Evolutionary conservation across 345 rosid species (phyloP), one percentile per base, ranked within the genome.

Genomic region (Eucalyptus brandiana): DNA sequence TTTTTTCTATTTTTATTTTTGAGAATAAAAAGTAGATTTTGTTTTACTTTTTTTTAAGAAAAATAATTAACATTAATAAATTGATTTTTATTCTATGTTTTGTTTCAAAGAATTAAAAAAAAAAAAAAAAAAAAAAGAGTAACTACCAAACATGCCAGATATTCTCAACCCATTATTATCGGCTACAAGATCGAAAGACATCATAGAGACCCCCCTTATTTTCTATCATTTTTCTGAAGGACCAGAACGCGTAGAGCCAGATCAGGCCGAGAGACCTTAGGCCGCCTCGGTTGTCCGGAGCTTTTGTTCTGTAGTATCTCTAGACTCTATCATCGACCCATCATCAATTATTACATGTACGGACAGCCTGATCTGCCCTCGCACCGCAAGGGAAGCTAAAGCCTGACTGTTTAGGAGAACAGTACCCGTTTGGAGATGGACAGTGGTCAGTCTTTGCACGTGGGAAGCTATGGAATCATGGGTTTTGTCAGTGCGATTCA

Each of bases 21-120:
- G 1, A 2, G 0, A 19, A 53, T 0, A 53, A 53, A 7, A 53
- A 53, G 4, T 51, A 18, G 23, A 18, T 51, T 51, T 17, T 17
- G 56, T 51, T 51, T 51, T 51, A 18, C 23, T 51, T 51, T 51
- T 17, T 51, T 18, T 51, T 17, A 51, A 4, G 18, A 51, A 51
- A 51, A 51, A 3, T 51, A 51, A 51, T 50, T 16, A 0, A 50
- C 0, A 0, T 16, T 50, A 16, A 50, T 17, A 6, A 50, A 50
- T 17, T 50, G 21, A 50, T 50, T 50, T 50, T 17, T 50, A 17
- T 50, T 50, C 3, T 50, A 0, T 50, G 17, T 50, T 50, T 50
- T 50, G 53, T 50, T 50, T 50, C 21, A 50, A 50, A 50, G 2
- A 50, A 50, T 16, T 16, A 17, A 6, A 44, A 44, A 44, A 42